Base-by-base conservation (phyloP, 2,329 filamentous ascomycete species). In the Penicillium janthinellum region DNA sequence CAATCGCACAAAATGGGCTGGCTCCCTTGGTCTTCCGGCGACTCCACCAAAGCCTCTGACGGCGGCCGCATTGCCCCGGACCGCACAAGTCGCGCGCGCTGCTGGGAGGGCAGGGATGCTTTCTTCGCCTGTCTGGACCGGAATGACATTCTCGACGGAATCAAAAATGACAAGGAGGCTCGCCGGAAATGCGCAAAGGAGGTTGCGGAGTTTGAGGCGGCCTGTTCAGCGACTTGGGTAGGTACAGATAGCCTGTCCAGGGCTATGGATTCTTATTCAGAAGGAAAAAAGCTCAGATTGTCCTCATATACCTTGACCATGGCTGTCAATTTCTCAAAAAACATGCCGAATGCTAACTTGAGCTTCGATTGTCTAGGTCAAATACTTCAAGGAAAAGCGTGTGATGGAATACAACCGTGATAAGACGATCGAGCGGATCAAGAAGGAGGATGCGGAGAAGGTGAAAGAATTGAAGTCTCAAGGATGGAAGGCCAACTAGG, bases 341-440 rank as follows among this genome's bases (percentile, higher is more conserved):
- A 11, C 10, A 31, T 12, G 10, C 44, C 11, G 6, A 7, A 20
- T 49, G 31, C 47, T 53, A 39, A 53, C 15, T 20, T 11, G 15
- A 38, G 31, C 31, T 31, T 57, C 49, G 20, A 49, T 25, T 47
- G n/a, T 67, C 56, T 69, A 95, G 91, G 90, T 97, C 62, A 92
- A 92, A 78, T 98, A 99, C 78, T 99, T 99, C 80, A 97, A 98
- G 82, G 93, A 97, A 78, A 90, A 92, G 79, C 85, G 95, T 70
- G 91, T 98, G 38, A 94, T 96, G 79, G 95, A 99, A 69, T 85
- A 90, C 72, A 90, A 96, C 70, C 92, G 94, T 78, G 89, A 90
- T 71, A 83, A 88, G 78, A 90, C 91, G 25, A 81, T 96, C 65
- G 88, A 90, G 69, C 86, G 87, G 73, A 85, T 96, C 69, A 84